Base-by-base conservation (phyloP, 2,329 filamentous ascomycete species). In the Lachnellula occidentalis region DNA sequence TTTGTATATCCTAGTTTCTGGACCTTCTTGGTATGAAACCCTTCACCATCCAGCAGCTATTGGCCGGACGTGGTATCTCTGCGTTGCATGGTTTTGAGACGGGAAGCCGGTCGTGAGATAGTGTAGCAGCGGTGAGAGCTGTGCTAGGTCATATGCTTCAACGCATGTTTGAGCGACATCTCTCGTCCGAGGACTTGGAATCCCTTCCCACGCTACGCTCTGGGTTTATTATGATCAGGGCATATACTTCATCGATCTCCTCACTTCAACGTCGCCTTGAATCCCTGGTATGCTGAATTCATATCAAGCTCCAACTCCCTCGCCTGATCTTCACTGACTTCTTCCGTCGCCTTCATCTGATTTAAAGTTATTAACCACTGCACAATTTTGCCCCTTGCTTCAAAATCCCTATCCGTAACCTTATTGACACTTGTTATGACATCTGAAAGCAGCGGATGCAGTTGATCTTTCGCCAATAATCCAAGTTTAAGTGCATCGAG, bases 1-100 rank as follows among this genome's bases (percentile, higher is more conserved):
- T 94, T 97, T 74, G 92, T 97, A 58, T 97, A 95, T 74, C 94
- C 94, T 45, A 96, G 92, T 72, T 97, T 95, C 72, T 97, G 92
- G 92, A 97, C 92, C 1, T 96, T 97, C 71, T 75, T 99, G 65
- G 86, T 97, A 45, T 96, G 45, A 63, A 4, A 9, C 27, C 9
- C 19, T 22, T 36, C 3, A 34, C 21, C 8, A 24, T 22, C 19
- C 6, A 49, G 14, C n/a, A 12, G 19, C 15, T 21, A 8, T 37
- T 37, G 36, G 12, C n/a, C 19, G 21, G 3, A 17, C 34, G 7
- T 34, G 12, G 8, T 22, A 4, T 14, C 4, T 14, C 47, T 34
- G 9, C 12, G 47, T 9, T 24, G 11, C 19, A 49, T 21, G 37
- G 6, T n/a, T 15, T 19, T 41, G 17, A 19, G 37, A 41, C 12